These are phyloP conservation scores for Colletotrichum spaethianum DNA, from an alignment of 2,329 filamentous ascomycete species.

Conservation along the genomic window DNA sequence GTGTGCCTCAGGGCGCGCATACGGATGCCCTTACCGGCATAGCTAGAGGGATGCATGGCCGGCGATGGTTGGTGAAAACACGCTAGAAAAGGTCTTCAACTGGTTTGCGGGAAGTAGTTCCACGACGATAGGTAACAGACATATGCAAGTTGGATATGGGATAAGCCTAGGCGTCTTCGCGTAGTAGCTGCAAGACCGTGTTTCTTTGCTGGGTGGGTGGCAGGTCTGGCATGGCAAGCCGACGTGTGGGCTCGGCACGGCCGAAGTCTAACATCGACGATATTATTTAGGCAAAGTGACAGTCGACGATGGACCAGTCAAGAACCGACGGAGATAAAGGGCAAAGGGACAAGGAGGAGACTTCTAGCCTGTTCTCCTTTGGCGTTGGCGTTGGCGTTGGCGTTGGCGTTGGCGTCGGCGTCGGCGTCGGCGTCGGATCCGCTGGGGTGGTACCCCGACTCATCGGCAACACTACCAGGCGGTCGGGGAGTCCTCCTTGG, in stretches of 20 bases:
- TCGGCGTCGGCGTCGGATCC: constrained; percentile 1
- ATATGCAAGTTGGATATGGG: constrained; percentile 2
- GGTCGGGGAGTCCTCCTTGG: constrained; percentile 1
- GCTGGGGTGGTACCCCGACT: constrained; percentile 11
- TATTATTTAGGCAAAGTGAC: constrained; percentile 15
- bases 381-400: neutral
- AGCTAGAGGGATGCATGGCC: neutral
- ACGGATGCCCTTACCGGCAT: constrained; percentile 8
- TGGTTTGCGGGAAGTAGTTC: neutral
- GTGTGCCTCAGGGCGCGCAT: neutral
- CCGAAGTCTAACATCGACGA: constrained; percentile 27
- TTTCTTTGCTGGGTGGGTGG: neutral
- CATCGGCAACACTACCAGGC: neutral
- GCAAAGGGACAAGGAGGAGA: neutral
- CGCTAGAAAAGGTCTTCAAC: constrained; percentile 1
- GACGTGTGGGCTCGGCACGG: constrained; percentile 32
- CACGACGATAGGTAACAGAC: neutral
- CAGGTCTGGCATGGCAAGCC: neutral
- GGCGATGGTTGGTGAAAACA: constrained; percentile 22
- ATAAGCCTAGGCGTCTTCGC: neutral
- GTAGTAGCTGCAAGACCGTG: neutral
- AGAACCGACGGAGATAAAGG: neutral
- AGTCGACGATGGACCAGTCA: neutral
- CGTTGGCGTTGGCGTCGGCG: too few species aligned
- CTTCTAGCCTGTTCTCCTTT: neutral